These are phyloP conservation scores for Xylaria sp. DNA, from an alignment of 2,329 filamentous ascomycete genomes.

Conservation along the genomic window DNA sequence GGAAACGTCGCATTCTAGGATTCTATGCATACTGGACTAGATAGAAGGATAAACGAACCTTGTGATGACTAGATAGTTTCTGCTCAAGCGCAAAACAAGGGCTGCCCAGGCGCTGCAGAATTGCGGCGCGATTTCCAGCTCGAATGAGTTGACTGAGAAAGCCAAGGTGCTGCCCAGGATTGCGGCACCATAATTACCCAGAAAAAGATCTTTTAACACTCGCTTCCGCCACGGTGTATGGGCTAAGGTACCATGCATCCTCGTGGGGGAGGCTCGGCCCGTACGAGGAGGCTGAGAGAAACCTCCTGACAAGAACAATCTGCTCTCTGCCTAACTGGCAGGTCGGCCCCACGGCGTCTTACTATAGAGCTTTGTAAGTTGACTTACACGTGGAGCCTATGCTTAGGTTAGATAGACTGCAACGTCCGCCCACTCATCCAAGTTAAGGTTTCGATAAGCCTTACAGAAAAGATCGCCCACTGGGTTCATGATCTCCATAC, in stretches of 20 bases:
- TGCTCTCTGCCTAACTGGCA: slow-evolving; percentile 6
- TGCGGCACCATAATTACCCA: neutral
- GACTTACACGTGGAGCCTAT: slow-evolving; percentile 15
- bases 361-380: slow-evolving; percentile 7
- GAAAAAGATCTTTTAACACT: slow-evolving; percentile 12
- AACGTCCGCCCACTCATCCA: slow-evolving; percentile 9
- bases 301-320: slow-evolving; percentile 20
- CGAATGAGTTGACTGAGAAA: slow-evolving; percentile 16
- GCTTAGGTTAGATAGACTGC: slow-evolving; percentile 26
- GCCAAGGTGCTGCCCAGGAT: neutral
- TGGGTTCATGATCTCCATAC: slow-evolving; percentile 29
- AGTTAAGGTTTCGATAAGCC: slow-evolving; percentile 24
- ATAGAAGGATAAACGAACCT: slow-evolving; percentile 5
- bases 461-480: slow-evolving; percentile 26
- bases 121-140: slow-evolving; percentile 17
- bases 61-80: slow-evolving; percentile 13
- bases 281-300: slow-evolving; percentile 28
- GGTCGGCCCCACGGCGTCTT: slow-evolving; percentile 11
- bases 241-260: slow-evolving; percentile 26
- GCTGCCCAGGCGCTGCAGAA: slow-evolving; percentile 15
- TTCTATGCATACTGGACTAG: slow-evolving; percentile 27
- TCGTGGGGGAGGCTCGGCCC: slow-evolving; percentile 35
- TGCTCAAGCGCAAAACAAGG: slow-evolving; percentile 1
- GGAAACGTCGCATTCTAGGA: slow-evolving; percentile 35
- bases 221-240: slow-evolving; percentile 16